These are phyloP conservation scores for Calonectria leucothoes DNA, from an alignment of 2,329 filamentous ascomycete species.

Conservation along the genomic window DNA sequence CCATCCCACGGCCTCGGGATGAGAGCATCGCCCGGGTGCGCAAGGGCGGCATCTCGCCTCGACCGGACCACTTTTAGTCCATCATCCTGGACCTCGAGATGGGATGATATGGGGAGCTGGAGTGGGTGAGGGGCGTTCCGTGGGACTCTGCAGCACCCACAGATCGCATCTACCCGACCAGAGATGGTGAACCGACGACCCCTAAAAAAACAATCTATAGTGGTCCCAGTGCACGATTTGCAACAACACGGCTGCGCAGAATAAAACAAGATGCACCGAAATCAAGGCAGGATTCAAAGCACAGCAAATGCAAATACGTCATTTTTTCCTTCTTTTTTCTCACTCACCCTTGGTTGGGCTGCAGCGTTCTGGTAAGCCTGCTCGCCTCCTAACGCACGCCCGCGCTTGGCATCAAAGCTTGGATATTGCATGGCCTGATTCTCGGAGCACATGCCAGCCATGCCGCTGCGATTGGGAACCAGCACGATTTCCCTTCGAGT, in stretches of 20 bases:
- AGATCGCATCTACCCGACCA: conserved; percentile 24
- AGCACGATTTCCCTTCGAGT: background rate
- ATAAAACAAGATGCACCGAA: background rate
- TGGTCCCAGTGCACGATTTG: background rate
- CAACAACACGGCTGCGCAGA: background rate
- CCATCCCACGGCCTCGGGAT: conserved; percentile 27
- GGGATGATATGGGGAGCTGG: background rate
- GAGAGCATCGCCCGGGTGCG: conserved; percentile 12
- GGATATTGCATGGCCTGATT: conserved; percentile 41
- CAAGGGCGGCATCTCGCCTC: conserved; percentile 6
- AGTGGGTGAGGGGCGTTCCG: background rate
- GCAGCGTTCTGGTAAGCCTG: conserved; percentile 24
- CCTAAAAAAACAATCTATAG: background rate
- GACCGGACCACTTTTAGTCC: conserved; percentile 9
- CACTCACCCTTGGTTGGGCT: conserved; percentile 14
- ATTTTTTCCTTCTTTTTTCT: background rate
- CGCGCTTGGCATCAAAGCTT: conserved; percentile 39
- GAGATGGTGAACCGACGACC: conserved; percentile 3
- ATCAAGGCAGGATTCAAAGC: background rate
- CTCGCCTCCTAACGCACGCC: conserved; percentile 26
- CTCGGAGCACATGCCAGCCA: conserved; percentile 36
- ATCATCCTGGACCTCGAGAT: background rate
- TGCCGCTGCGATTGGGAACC: conserved; percentile 29
- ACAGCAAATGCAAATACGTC: background rate
- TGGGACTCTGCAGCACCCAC: conserved; percentile 5